Conservation (phyloP, 1,284 basidiomycete genomes). For the Moniliella sp. region DNA sequence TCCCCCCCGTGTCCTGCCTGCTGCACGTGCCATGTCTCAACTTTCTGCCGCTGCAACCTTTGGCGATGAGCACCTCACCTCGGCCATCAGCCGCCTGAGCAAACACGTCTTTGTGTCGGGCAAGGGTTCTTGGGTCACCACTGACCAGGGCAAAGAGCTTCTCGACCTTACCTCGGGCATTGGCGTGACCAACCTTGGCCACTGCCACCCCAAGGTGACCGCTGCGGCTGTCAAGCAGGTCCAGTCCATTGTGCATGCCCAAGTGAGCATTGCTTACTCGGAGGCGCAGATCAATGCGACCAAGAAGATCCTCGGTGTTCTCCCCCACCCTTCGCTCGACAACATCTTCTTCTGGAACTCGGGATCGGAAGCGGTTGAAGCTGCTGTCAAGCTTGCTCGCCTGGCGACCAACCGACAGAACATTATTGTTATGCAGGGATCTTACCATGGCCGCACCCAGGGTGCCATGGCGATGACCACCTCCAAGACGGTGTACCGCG, state of each 20-base stretch:
- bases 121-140: conserved; percentile 18
- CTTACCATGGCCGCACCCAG: conserved; percentile 30
- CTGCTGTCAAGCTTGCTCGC: conserved; percentile 54
- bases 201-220: conserved; percentile 27
- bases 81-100: conserved; percentile 23
- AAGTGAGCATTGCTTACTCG: conserved; percentile 27
- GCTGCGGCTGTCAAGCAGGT: conserved; percentile 23
- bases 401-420: conserved; percentile 57
- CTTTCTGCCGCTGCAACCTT: conserved; percentile 10
- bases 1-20: too few relatives aligned
- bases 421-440: conserved; percentile 61
- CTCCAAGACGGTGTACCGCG: neutral
- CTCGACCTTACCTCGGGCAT: conserved; percentile 31
- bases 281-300: conserved; percentile 17
- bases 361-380: conserved; percentile 72
- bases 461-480: neutral
- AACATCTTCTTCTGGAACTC: conserved; percentile 68
- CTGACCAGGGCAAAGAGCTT: conserved; percentile 16
- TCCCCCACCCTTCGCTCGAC: conserved; percentile 67
- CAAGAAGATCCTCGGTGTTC: conserved; percentile 31
- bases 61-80: conserved; percentile 20
- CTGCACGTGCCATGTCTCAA: too few relatives aligned
- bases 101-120: conserved; percentile 22
- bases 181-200: conserved; percentile 29
- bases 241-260: conserved; percentile 24